Base-by-base conservation (phyloP, 2,329 filamentous ascomycete genomes). In the Paracoccidioides brasiliensis region DNA sequence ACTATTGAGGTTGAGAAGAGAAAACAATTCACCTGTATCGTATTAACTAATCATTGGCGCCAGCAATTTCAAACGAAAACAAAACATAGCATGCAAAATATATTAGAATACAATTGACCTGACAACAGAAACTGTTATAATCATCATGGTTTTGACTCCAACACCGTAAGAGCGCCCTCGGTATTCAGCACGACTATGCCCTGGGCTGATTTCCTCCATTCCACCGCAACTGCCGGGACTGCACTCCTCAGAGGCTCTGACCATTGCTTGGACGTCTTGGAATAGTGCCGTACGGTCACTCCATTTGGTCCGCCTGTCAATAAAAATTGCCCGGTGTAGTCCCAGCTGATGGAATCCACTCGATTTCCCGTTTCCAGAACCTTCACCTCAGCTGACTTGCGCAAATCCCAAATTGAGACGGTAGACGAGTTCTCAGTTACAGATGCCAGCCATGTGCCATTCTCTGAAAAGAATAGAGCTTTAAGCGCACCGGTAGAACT, bases 291-390 rank as follows among this genome's bases (percentile, higher is more conserved):
- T 43, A 98, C 88, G 4, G 86, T 88, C 49, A 96, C 75, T 33
- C 90, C 90, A 46, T 85, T 83, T 3, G 85, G 79, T 5, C 91
- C 91, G 3, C 82, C 87, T 10, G 86, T 86, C 32, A 90, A 87
- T 54, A 98, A 77, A 74, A 87, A 98, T 71, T 96, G 91, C 45
- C 90, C 91, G 5, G 88, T 93, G 75, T 95, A 96, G 67, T 98
- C 93, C 90, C 90, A 98, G 51, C 79, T 78, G 60, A 96, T 78
- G 43, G 80, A 82, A 58, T 86, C 80, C 50, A 95, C 82, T n/a
- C 81, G 78, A 59, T 83, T 84, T 55, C 90, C 91, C 48, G 86
- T 84, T 61, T 96, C 89, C 43, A 98, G 77, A n/a, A 86, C 81
- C 78, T 95, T 95, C 67, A 84, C 83, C 64, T 83, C 80, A 4